Evolutionary conservation across 1,284 basidiomycete genomes (phyloP).

Genomic region (Naganishia sp.): DNA sequence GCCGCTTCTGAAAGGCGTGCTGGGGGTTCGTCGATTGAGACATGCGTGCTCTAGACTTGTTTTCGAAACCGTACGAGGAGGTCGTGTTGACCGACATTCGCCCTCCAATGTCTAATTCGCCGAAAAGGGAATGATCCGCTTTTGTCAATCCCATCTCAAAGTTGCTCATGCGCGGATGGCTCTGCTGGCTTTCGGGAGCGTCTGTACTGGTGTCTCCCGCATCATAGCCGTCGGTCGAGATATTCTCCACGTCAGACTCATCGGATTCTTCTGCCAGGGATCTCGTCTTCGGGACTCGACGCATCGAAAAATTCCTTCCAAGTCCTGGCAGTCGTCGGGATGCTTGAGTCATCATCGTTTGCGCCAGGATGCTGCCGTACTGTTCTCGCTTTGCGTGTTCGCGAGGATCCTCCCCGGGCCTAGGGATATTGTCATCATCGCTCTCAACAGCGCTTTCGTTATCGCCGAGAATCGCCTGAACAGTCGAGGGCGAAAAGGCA

Average conservation of each 20-base stretch:
- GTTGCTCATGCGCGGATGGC: slow-evolving; percentile 33
- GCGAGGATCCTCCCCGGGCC: slow-evolving; percentile 30
- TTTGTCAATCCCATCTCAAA: slow-evolving; percentile 32
- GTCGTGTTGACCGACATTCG: slow-evolving; percentile 21
- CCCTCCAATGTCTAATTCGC: not conserved
- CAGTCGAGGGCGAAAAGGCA: slow-evolving; percentile 24
- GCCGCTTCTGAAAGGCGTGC: slow-evolving; percentile 15
- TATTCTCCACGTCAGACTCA: slow-evolving; percentile 59
- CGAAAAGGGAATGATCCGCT: slow-evolving; percentile 33
- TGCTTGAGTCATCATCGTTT: slow-evolving; percentile 31
- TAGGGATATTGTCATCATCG: slow-evolving; percentile 17
- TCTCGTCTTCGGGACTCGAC: not conserved
- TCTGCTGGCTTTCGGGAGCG: slow-evolving; percentile 37
- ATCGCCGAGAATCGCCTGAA: slow-evolving; percentile 11
- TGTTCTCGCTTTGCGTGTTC: slow-evolving; percentile 24
- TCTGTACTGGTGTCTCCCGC: slow-evolving; percentile 29
- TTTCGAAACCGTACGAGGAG: slow-evolving; percentile 9
- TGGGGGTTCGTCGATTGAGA: not conserved
- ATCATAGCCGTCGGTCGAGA: slow-evolving; percentile 5
- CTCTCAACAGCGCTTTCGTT: slow-evolving; percentile 1
- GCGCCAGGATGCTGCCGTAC: slow-evolving; percentile 31
- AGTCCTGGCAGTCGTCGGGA: slow-evolving; percentile 1
- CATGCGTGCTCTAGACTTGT: not conserved
- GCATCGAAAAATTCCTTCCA: slow-evolving; percentile 4
- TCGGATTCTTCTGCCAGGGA: slow-evolving; percentile 51